A percentile compares a stretch with the other conserved stretches of the same genome.
Conservation (phyloP, 257 asterid genomes). For the Solanum gandarillasii region DNA sequence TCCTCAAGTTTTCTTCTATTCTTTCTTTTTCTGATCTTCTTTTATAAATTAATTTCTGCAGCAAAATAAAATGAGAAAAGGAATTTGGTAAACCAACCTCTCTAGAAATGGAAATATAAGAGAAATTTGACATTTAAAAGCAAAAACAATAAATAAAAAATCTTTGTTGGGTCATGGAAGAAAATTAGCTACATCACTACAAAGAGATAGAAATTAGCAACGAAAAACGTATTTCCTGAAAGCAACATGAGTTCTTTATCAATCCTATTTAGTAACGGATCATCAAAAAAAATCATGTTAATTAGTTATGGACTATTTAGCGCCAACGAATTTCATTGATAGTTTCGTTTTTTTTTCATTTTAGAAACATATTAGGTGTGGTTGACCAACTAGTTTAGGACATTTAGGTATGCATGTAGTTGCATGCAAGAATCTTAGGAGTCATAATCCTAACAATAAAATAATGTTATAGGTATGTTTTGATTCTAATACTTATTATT, state of each 20-base stretch:
- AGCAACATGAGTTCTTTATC: not conserved
- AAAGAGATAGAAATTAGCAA: not conserved
- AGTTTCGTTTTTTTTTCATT: not conserved
- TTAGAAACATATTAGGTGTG: not conserved
- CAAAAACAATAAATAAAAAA: not conserved
- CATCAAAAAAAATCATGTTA: not conserved
- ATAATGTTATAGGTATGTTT: not conserved
- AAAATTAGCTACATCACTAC: not conserved
- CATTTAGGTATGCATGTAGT: constrained; percentile 1
- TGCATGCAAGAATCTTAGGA: not conserved
- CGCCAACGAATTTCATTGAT: not conserved
- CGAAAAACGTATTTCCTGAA: not conserved
- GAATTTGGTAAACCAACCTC: not conserved
- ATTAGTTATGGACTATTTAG: not conserved
- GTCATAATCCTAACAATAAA: not conserved
- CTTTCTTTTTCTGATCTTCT: not conserved
- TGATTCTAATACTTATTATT: not conserved
- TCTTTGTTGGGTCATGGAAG: not conserved
- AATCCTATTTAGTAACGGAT: not conserved
- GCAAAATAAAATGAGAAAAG: not conserved
- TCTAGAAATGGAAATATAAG: not conserved
- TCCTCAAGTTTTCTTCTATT: not conserved
- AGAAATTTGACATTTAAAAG: not conserved
- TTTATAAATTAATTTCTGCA: not conserved
- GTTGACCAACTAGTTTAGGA: constrained; percentile 15